Evolutionary conservation across 2,329 filamentous ascomycete species (phyloP).

Genomic region (Fonsecaea erecta): DNA sequence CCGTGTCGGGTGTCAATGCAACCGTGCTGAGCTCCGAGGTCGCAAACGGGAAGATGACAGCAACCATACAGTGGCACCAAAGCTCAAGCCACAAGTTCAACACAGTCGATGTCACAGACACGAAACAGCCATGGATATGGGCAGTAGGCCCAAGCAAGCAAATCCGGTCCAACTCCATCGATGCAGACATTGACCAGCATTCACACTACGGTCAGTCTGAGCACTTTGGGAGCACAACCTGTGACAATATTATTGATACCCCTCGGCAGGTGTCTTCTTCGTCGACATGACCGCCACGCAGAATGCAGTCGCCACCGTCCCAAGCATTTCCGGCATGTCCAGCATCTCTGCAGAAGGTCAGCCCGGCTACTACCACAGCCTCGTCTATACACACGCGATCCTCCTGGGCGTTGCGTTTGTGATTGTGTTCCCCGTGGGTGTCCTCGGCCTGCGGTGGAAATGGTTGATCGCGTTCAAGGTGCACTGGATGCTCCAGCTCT

Average conservation of each 20-base stretch:
- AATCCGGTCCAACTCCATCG: constrained; percentile 7
- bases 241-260: background rate
- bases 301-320: constrained; percentile 34
- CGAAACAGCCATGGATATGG: constrained; percentile 25
- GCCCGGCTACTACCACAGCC: constrained; percentile 11
- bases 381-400: constrained; percentile 37
- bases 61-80: constrained; percentile 14
- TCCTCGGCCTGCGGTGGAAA: constrained; percentile 43
- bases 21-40: constrained; percentile 5
- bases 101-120: constrained; percentile 10
- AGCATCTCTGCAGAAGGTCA: constrained; percentile 35
- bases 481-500: constrained; percentile 46
- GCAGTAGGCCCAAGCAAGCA: constrained; percentile 18
- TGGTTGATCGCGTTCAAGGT: constrained; percentile 42
- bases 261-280: constrained; percentile 23
- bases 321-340: constrained; percentile 41
- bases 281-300: constrained; percentile 24
- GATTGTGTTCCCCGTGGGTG: constrained; percentile 42
- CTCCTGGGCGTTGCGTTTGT: constrained; percentile 43
- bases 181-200: constrained; percentile 24
- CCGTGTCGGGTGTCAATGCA: background rate
- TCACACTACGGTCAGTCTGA: constrained; percentile 14
- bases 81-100: constrained; percentile 4
- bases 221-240: background rate
- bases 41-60: constrained; percentile 11